A percentile compares a stretch with the other conserved stretches of the same genome.
phyloP scores from a whole-genome alignment of 2,329 filamentous ascomycete genomes.

The Pseudogymnoascus sp. region DNA sequence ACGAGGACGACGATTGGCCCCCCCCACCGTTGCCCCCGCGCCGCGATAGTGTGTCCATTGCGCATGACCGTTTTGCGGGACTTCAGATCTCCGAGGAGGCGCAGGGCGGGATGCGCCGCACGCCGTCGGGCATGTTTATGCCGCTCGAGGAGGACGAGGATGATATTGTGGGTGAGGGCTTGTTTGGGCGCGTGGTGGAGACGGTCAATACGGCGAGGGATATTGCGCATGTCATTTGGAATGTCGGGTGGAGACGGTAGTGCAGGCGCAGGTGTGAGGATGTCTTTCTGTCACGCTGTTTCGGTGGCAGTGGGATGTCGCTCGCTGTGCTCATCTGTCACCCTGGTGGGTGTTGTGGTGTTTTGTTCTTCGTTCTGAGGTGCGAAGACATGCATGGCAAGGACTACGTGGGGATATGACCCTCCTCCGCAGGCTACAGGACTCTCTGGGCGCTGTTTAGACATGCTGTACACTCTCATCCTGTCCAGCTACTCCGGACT shows the following conservation, averaged over 20 bases:
- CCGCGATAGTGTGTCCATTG: constrained; percentile 22
- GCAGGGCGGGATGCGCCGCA: constrained; percentile 59
- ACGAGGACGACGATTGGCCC: constrained; percentile 46
- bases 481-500: background rate
- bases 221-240: constrained; percentile 64
- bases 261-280: background rate
- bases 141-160: constrained; percentile 69
- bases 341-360: background rate
- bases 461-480: background rate
- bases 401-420: background rate
- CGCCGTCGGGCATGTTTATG: constrained; percentile 85
- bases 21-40: constrained; percentile 21
- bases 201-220: constrained; percentile 59
- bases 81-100: constrained; percentile 19
- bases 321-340: no score
- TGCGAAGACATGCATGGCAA: background rate
- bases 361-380: background rate
- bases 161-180: constrained; percentile 49
- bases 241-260: constrained; percentile 50
- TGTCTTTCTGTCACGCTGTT: background rate
- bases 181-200: constrained; percentile 29
- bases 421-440: background rate
- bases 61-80: constrained; percentile 22
- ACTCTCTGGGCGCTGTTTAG: background rate
- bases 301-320: no score